A percentile compares a stretch with the other conserved stretches of the same genome.
phyloP scores from a whole-genome alignment of 345 rosid genomes.

The Geranium rotundifolium region DNA sequence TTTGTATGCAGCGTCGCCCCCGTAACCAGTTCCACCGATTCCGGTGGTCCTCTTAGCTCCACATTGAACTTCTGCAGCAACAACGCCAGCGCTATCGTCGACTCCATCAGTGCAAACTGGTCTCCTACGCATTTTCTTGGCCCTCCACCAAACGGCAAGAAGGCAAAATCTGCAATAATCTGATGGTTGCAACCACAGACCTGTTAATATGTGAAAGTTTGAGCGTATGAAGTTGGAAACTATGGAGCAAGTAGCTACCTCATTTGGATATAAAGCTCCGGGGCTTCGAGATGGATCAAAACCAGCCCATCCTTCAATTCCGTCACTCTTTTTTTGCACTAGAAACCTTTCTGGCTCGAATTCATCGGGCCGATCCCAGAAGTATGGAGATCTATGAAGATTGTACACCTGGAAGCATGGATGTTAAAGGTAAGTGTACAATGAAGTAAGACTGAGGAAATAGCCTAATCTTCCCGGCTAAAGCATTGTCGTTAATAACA shows the following conservation, averaged over 20 bases:
- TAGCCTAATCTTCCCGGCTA: neutral
- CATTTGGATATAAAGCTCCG: constrained; percentile 81
- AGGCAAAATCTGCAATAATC: constrained; percentile 75
- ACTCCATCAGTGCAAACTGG: constrained; percentile 93
- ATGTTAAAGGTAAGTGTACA: neutral
- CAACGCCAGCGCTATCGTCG: constrained; percentile 65
- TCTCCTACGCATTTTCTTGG: constrained; percentile 92
- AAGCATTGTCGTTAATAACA: neutral
- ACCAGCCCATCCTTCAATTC: constrained; percentile 81
- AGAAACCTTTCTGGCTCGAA: constrained; percentile 81
- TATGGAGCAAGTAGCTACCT: constrained; percentile 28
- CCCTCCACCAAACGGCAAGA: constrained; percentile 90
- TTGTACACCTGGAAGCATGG: constrained; percentile 53
- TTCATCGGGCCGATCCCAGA: constrained; percentile 68
- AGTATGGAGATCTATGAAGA: constrained; percentile 85
- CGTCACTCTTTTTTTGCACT: constrained; percentile 35
- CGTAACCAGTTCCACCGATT: constrained; percentile 67
- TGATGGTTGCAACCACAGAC: constrained; percentile 11
- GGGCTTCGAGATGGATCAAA: constrained; percentile 88
- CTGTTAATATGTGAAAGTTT: too few relatives aligned
- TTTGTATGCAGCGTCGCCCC: constrained; percentile 89
- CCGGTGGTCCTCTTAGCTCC: constrained; percentile 58
- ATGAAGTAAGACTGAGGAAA: neutral
- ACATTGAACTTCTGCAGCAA: constrained; percentile 66
- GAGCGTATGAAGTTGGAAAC: neutral